Base-by-base conservation (phyloP, 1,284 basidiomycete species). In the Exobasidium cylindrosporum region DNA sequence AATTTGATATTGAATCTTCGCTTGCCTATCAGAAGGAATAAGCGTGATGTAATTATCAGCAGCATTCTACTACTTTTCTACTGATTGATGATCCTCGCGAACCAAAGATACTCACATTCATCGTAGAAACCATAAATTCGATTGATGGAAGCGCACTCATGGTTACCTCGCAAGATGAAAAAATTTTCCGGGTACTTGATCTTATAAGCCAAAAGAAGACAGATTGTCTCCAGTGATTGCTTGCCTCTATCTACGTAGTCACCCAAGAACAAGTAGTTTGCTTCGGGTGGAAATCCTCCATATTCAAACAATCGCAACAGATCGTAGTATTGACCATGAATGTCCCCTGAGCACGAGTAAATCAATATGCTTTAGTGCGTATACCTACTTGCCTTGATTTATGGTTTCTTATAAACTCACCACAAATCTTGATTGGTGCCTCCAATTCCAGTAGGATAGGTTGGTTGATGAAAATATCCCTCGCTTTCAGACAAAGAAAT, bases 111-210 rank as follows among this genome's bases (percentile, higher is more conserved):
- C 35, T 40, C 35, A 40, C 35, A 99, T 83, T 99, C 95, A 83
- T 98, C 95, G 82, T 99, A 99, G 83, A 99, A 99, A 45, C 95
- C 95, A 80, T 99, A 99, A 29, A 98, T 92, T 87, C 96, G 86
- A 56, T 95, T 99, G 61, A 99, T 94, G 79, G 97, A 97, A 50
- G 96, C 96, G 79, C 96, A 98, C 83, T 99, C 96, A 82, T 99
- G 96, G 82, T 99, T 99, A 53, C 96, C 96, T 72, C 96, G 87
- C 53, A 99, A 83, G 31, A 99, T 84, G 84, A 98, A 98, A 83
- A 99, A 98, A 84, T 98, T 98, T 83, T 99, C 96, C 1, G 96
- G 96, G 82, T 95, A 99, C 83, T 98, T 98, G 69, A 81, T 80
- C 71, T 99, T 99, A 87, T 98, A 98, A 82, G 94, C 97, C 40